Conservation (phyloP, 345 rosid genomes). For the Salix udensis region DNA sequence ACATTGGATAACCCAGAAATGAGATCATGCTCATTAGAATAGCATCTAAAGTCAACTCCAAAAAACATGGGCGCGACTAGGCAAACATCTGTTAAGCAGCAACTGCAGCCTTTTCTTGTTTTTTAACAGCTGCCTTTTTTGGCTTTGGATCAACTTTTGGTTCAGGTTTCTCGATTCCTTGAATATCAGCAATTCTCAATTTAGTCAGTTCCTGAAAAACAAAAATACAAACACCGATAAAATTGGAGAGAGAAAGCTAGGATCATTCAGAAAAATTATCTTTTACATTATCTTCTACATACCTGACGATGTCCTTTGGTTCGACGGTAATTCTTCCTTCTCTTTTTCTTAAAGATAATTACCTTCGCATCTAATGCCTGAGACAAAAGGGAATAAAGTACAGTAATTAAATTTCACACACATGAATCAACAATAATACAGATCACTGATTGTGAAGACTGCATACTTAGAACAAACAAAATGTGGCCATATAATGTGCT, state of each 20-base stretch:
- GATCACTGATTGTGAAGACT: too few species aligned
- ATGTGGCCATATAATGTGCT: too few species aligned
- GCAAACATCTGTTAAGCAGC: constrained; percentile 38
- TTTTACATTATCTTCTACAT: constrained; percentile 15
- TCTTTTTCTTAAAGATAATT: constrained; percentile 88
- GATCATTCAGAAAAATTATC: not conserved
- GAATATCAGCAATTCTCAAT: constrained; percentile 84
- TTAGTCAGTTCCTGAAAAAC: constrained; percentile 77
- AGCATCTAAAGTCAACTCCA: not conserved
- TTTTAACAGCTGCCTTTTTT: constrained; percentile 31
- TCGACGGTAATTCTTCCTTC: constrained; percentile 86
- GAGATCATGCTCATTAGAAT: not conserved
- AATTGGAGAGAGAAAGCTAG: not conserved
- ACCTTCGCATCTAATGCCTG: constrained; percentile 95
- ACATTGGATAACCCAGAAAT: constrained; percentile 17
- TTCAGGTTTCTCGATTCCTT: constrained; percentile 74
- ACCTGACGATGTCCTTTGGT: constrained; percentile 92
- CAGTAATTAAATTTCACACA: not conserved
- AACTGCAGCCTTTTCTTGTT: constrained; percentile 49
- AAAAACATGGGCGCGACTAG: not conserved
- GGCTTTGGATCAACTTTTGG: too few species aligned
- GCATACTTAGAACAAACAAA: too few species aligned
- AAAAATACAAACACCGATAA: not conserved
- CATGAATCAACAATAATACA: too few species aligned
- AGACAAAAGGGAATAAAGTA: constrained; percentile 13